Conservation (phyloP, 2,329 filamentous ascomycete species). For the Paramyrothecium sp. region DNA sequence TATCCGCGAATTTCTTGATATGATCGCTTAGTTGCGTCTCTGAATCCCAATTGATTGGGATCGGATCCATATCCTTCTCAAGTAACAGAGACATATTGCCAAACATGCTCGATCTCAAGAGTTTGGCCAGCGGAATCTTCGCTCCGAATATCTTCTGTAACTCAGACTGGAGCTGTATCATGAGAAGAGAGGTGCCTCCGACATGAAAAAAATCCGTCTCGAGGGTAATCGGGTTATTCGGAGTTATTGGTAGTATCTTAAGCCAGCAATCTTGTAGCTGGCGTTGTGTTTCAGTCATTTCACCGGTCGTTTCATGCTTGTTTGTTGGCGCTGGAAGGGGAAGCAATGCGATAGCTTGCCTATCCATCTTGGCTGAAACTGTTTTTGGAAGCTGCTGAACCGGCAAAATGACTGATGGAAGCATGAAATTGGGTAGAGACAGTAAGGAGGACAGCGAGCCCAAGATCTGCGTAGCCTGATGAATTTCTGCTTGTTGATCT, state of each 20-base stretch:
- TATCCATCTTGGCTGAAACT: slow-evolving; percentile 27
- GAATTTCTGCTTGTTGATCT: background rate
- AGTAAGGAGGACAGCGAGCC: slow-evolving; percentile 13
- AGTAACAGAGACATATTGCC: background rate
- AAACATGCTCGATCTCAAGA: background rate
- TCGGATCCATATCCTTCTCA: background rate
- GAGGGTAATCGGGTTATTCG: slow-evolving; percentile 12
- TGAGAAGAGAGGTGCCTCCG: slow-evolving; percentile 40
- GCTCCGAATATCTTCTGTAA: background rate
- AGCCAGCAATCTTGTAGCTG: slow-evolving; percentile 11
- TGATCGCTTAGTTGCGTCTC: background rate
- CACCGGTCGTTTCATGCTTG: background rate
- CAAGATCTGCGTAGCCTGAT: slow-evolving; percentile 9
- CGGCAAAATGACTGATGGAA: slow-evolving; percentile 23
- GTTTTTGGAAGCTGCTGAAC: slow-evolving; percentile 26
- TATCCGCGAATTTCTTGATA: background rate
- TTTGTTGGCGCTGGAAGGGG: slow-evolving; percentile 12
- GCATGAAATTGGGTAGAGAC: slow-evolving; percentile 32
- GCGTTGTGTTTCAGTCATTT: slow-evolving; percentile 2
- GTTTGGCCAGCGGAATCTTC: background rate
- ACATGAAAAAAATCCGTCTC: slow-evolving; percentile 38
- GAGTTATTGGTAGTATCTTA: slow-evolving; percentile 12
- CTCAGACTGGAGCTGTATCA: slow-evolving; percentile 29
- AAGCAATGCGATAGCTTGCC: slow-evolving; percentile 16
- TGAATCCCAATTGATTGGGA: background rate